These are phyloP conservation scores for Lathyrus oleraceus DNA, from an alignment of 306 rosid genomes.

Conservation along the genomic window DNA sequence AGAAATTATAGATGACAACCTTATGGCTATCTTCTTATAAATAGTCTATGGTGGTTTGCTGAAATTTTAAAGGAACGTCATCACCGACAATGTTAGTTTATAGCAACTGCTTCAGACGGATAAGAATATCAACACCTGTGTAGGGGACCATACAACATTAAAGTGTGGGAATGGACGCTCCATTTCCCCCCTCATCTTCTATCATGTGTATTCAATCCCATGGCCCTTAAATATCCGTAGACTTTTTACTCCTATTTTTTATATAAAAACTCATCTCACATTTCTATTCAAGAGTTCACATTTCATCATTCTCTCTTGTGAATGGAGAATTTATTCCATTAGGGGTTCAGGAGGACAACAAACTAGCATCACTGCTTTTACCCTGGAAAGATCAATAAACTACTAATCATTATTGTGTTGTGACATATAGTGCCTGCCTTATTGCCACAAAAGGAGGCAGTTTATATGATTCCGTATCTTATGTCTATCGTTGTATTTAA, in stretches of 20 bases:
- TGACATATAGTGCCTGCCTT: not conserved
- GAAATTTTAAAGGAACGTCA: constrained; percentile 25
- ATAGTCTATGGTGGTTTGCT: constrained; percentile 9
- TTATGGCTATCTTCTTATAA: not conserved
- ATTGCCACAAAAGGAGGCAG: constrained; percentile 28
- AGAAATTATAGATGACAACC: constrained; percentile 21
- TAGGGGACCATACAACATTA: constrained; percentile 19
- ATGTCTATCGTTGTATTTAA: constrained; percentile 9
- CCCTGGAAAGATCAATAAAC: constrained; percentile 23
- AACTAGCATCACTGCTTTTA: not conserved
- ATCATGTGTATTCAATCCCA: too few relatives aligned
- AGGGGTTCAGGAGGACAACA: not conserved
- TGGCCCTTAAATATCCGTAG: too few relatives aligned
- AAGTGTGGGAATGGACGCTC: not conserved
- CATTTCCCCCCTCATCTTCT: too few relatives aligned
- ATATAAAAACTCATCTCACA: too few relatives aligned
- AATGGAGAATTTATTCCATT: too few relatives aligned
- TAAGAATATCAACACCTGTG: constrained; percentile 2
- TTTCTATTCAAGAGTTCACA: too few relatives aligned
- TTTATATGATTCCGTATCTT: not conserved
- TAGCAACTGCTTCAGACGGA: constrained; percentile 19
- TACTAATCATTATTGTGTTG: constrained; percentile 4
- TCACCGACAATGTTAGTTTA: constrained; percentile 18
- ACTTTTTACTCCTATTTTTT: too few relatives aligned
- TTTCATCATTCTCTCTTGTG: too few relatives aligned